Evolutionary conservation across 2,329 filamentous ascomycete species (phyloP).

Genomic region (Lecanoromycetidae sp.): DNA sequence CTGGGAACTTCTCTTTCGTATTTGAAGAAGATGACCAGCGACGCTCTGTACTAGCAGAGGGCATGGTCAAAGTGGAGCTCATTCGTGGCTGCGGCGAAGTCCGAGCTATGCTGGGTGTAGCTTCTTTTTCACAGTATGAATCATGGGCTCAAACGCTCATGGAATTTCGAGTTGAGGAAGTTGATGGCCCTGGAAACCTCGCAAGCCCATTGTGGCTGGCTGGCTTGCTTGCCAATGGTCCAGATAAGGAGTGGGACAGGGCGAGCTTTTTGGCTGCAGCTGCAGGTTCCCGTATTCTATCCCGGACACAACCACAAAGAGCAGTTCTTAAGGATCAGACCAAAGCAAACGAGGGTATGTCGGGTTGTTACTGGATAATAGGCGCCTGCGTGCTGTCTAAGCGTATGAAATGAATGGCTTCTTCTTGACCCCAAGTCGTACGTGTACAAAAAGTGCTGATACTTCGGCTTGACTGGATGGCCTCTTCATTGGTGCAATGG

Average conservation of each 20-base stretch:
- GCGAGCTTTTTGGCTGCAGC: conserved; percentile 3
- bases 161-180: neutral
- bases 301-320: too few species aligned
- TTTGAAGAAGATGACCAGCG: conserved; percentile 16
- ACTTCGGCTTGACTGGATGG: too few species aligned
- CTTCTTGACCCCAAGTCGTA: too few species aligned
- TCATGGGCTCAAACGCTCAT: neutral
- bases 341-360: neutral
- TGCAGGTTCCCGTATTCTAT: conserved; percentile 3
- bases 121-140: neutral
- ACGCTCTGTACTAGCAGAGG: conserved; percentile 13
- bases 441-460: too few species aligned
- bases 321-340: too few species aligned
- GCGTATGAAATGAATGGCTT: too few species aligned
- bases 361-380: too few species aligned
- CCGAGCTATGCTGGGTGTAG: neutral
- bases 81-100: conserved; percentile 1
- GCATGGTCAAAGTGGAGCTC: conserved; percentile 13
- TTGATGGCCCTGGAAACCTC: neutral
- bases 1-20: conserved; percentile 16
- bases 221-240: neutral
- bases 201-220: neutral
- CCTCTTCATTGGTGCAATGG: too few species aligned
- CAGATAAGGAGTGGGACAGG: neutral
- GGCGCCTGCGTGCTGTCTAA: too few species aligned